phyloP scores from a whole-genome alignment of 257 asterid genomes.

The Fraxinus anomala region DNA sequence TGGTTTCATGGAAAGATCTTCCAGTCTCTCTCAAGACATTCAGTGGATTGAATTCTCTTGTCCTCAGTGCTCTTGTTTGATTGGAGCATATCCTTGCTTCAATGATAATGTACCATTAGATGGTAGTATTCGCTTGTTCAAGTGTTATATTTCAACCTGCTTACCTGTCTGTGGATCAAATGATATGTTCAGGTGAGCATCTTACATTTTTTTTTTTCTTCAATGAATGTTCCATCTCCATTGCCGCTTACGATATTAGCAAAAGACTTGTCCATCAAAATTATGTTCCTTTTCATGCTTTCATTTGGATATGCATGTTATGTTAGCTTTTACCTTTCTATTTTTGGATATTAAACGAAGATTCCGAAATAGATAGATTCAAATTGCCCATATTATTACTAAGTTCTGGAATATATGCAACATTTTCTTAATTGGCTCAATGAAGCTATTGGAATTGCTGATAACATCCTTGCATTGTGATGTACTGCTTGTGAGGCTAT shows the following conservation, averaged over 20 bases:
- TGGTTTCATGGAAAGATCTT: conserved; percentile 76
- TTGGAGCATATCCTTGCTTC: conserved; percentile 85
- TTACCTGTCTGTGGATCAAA: conserved; percentile 44
- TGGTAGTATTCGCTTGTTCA: conserved; percentile 78
- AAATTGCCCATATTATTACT: background rate
- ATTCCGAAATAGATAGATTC: no score
- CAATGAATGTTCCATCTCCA: background rate
- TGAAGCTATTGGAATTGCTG: background rate
- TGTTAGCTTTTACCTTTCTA: background rate
- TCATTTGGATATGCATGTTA: conserved; percentile 8
- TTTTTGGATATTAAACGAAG: no score
- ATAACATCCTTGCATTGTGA: background rate
- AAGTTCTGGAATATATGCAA: background rate
- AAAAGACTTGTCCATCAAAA: background rate
- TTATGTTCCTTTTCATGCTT: background rate
- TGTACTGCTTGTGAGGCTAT: background rate
- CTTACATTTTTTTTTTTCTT: background rate
- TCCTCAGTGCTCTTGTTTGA: conserved; percentile 69
- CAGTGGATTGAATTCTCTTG: conserved; percentile 64
- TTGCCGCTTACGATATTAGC: background rate
- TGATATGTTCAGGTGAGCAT: conserved; percentile 65
- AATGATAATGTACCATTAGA: conserved; percentile 64
- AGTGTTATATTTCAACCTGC: conserved; percentile 68
- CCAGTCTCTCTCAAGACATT: conserved; percentile 71
- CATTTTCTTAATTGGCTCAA: background rate